A percentile compares a stretch with the other conserved stretches of the same genome.
phyloP scores from a whole-genome alignment of 2,329 filamentous ascomycete species.

The Fusarium incarnatum region DNA sequence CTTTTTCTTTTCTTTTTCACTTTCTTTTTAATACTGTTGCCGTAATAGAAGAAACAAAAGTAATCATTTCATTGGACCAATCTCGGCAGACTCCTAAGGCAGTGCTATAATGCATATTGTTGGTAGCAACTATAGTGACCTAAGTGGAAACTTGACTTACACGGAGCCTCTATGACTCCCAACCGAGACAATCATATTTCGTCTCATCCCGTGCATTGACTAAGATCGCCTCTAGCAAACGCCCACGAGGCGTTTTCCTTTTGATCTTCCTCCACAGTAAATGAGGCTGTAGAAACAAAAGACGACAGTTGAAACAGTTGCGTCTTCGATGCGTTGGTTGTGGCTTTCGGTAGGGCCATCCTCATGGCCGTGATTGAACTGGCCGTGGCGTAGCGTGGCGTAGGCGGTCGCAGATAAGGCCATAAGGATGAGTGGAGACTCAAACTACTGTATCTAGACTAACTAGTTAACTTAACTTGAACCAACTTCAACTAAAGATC shows the following conservation, averaged over 20 bases:
- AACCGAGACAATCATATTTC: slow-evolving; percentile 5
- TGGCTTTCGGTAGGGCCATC: slow-evolving; percentile 35
- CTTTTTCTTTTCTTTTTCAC: not conserved
- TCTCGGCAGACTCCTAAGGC: not conserved
- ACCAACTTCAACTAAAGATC: slow-evolving; percentile 32
- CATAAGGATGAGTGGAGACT: slow-evolving; percentile 35
- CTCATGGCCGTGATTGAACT: slow-evolving; percentile 25
- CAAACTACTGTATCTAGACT: not conserved
- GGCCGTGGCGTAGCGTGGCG: slow-evolving; percentile 35
- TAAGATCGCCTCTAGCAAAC: not conserved
- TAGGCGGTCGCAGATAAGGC: slow-evolving; percentile 47
- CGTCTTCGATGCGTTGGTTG: slow-evolving; percentile 20
- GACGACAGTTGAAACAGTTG: slow-evolving; percentile 17
- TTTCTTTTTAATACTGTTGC: not conserved
- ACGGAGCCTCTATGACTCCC: not conserved
- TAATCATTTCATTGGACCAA: not conserved
- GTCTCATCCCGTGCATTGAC: not conserved
- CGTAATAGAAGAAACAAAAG: too few species aligned
- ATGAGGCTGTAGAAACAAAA: slow-evolving; percentile 24
- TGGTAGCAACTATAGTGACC: slow-evolving; percentile 1
- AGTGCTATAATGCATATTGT: not conserved
- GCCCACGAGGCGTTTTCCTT: slow-evolving; percentile 27
- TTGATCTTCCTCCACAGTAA: not conserved
- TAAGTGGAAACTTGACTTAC: slow-evolving; percentile 10
- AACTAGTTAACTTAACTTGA: slow-evolving; percentile 34